Percentiles rank a stretch among this genome's conserved stretches.
phyloP scores from a whole-genome alignment of 257 asterid species.

The Przewalskia tangutica region DNA sequence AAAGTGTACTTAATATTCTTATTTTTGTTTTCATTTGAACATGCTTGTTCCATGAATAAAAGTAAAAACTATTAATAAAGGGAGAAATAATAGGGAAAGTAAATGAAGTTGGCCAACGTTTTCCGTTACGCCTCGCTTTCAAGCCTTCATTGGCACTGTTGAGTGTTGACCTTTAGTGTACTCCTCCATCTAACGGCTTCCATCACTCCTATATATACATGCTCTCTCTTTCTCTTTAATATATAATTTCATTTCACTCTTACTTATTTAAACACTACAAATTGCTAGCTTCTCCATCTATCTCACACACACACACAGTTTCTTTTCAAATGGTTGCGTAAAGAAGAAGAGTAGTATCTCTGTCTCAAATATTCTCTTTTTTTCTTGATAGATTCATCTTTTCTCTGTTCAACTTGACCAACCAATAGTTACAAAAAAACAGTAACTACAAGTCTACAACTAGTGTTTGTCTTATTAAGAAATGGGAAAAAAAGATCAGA shows the following conservation, averaged over 20 bases:
- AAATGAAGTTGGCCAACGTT: slow-evolving; percentile 29
- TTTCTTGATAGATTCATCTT: slow-evolving; percentile 20
- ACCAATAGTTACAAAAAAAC: background rate
- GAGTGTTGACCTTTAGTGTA: slow-evolving; percentile 6
- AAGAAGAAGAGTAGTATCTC: slow-evolving; percentile 53
- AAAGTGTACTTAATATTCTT: background rate
- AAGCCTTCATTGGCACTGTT: slow-evolving; percentile 31
- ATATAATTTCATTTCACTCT: background rate
- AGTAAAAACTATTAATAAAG: background rate
- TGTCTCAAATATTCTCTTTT: slow-evolving; percentile 9
- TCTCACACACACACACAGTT: background rate
- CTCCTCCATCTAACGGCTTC: slow-evolving; percentile 26
- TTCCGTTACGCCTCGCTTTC: slow-evolving; percentile 47
- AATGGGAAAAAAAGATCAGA: slow-evolving; percentile 70
- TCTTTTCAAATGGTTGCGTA: slow-evolving; percentile 55
- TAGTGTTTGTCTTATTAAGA: slow-evolving; percentile 7
- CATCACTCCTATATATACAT: slow-evolving; percentile 53
- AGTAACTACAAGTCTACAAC: background rate
- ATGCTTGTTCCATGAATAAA: background rate
- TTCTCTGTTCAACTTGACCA: background rate
- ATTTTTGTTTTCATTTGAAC: background rate
- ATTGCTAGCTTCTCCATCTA: background rate
- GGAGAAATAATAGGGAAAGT: slow-evolving; percentile 7
- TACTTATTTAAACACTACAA: too few species aligned
- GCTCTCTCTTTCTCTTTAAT: slow-evolving; percentile 16